A percentile compares a stretch with the other conserved stretches of the same genome.
These are phyloP conservation scores for Volvox reticuliferus DNA, from an alignment of 139 green algal species.

Conservation along the genomic window DNA sequence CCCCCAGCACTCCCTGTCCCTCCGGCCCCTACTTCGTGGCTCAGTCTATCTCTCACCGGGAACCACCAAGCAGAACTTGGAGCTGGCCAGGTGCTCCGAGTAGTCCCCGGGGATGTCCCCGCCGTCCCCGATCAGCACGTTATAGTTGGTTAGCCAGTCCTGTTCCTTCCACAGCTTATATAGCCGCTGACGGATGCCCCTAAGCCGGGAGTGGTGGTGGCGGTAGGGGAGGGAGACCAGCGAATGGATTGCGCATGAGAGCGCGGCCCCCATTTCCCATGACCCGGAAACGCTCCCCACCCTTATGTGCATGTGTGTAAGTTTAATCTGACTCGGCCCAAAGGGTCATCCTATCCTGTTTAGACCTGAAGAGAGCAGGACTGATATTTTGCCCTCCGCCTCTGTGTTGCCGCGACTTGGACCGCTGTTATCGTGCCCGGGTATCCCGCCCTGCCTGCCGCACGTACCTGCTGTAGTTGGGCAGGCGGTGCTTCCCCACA, in stretches of 20 bases:
- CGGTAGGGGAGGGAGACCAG: no score
- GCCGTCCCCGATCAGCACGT: conserved; percentile 35
- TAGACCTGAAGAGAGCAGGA: no score
- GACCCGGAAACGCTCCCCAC: no score
- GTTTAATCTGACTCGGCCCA: no score
- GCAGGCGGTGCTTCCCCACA: conserved; percentile 47
- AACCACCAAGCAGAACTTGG: conserved; percentile 59
- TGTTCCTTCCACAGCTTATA: conserved; percentile 40
- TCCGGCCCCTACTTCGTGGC: not conserved
- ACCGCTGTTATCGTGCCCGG: no score
- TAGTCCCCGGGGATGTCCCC: conserved; percentile 44
- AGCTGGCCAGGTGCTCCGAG: conserved; percentile 44
- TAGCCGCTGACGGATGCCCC: conserved; percentile 59
- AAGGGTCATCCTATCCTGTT: no score
- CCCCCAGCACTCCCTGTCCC: not conserved
- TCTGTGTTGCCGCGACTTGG: no score
- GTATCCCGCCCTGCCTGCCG: no score
- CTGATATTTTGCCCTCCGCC: no score
- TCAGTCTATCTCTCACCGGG: conserved; percentile 4
- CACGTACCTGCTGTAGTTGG: conserved; percentile 51
- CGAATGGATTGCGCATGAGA: no score
- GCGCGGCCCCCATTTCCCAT: no score
- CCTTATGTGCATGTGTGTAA: no score
- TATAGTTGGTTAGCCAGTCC: conserved; percentile 39
- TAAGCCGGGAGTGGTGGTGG: not conserved